A percentile compares a stretch with the other conserved stretches of the same genome.
Evolutionary conservation across 2,329 filamentous ascomycete species (phyloP).

Genomic region (Talaromyces albobiverticillius): DNA sequence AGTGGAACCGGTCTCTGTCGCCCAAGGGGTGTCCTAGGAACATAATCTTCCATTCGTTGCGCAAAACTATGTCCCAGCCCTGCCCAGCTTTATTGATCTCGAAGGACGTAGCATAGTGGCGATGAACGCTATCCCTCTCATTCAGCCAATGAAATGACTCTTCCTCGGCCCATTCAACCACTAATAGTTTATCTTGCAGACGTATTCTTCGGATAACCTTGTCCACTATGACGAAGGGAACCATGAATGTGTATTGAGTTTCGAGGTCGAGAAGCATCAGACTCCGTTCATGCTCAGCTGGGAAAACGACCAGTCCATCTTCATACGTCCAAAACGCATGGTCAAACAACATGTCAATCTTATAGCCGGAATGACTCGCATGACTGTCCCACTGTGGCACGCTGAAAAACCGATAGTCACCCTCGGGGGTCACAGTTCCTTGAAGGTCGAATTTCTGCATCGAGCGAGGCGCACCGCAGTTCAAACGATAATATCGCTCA

Average conservation of each 20-base stretch:
- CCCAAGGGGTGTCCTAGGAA: slow-evolving; percentile 55
- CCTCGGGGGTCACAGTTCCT: slow-evolving; percentile 28
- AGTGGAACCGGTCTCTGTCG: slow-evolving; percentile 61
- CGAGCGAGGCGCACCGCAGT: slow-evolving; percentile 46
- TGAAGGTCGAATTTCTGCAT: slow-evolving; percentile 47
- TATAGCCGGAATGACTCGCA: slow-evolving; percentile 31
- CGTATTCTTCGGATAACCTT: slow-evolving; percentile 56
- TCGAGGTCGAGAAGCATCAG: slow-evolving; percentile 52
- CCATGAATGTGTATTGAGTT: slow-evolving; percentile 38
- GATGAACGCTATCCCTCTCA: slow-evolving; percentile 50
- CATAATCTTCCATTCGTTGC: slow-evolving; percentile 61
- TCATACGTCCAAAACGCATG: slow-evolving; percentile 55
- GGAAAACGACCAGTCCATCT: slow-evolving; percentile 58
- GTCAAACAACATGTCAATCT: slow-evolving; percentile 33
- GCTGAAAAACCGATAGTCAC: slow-evolving; percentile 38
- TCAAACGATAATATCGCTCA: slow-evolving; percentile 55
- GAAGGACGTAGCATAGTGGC: slow-evolving; percentile 61
- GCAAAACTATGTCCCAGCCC: slow-evolving; percentile 48
- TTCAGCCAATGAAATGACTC: slow-evolving; percentile 53
- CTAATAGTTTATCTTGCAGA: slow-evolving; percentile 53
- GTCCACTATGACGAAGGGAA: slow-evolving; percentile 52
- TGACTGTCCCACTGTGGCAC: slow-evolving; percentile 43
- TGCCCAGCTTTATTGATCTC: slow-evolving; percentile 39
- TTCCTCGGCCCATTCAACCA: slow-evolving; percentile 63
- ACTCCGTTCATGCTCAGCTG: slow-evolving; percentile 32